phyloP scores from a whole-genome alignment of 1,139 yeast genomes.

The Blastobotrys elegans region DNA sequence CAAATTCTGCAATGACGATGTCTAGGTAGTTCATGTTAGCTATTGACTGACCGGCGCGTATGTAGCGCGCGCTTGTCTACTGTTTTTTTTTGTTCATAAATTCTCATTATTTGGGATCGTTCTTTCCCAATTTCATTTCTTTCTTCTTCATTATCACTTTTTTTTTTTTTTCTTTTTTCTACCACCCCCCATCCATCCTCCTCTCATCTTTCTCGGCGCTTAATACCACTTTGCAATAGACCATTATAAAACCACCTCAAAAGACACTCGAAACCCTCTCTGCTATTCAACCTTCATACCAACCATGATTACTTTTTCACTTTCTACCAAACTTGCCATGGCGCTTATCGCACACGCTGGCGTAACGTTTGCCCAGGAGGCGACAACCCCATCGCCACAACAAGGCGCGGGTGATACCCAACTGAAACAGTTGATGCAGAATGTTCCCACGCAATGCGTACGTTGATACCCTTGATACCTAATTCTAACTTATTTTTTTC shows the following conservation, averaged over 20 bases:
- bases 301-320: no score
- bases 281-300: not conserved
- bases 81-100: not conserved
- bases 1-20: conserved; percentile 9
- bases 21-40: not conserved
- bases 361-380: not conserved
- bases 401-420: not conserved
- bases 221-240: not conserved
- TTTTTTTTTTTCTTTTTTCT: not conserved
- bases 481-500: no score
- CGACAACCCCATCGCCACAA: not conserved
- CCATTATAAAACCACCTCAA: no score
- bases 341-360: conserved; percentile 5
- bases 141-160: conserved; percentile 7
- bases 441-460: conserved; percentile 14
- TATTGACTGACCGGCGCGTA: no score
- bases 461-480: not conserved
- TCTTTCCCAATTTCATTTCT: not conserved
- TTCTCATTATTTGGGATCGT: not conserved
- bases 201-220: no score
- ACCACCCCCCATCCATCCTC: not conserved
- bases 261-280: not conserved
- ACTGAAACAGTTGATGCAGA: not conserved
- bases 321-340: not conserved
- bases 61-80: not conserved